Conservation (phyloP, 257 asterid genomes). For the Parsonsia alboflavescens region DNA sequence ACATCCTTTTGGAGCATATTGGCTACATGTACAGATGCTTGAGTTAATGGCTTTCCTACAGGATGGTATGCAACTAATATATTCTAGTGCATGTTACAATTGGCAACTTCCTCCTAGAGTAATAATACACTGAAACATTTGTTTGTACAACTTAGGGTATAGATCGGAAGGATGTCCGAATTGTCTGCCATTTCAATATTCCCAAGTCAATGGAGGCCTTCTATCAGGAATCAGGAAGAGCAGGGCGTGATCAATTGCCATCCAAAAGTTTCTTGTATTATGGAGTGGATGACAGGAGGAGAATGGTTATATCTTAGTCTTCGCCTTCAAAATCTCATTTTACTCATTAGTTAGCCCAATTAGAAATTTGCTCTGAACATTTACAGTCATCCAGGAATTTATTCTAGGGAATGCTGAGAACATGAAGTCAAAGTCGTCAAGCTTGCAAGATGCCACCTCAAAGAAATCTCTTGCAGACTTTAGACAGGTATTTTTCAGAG, state of each 20-base stretch:
- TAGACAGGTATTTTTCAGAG: conserved; percentile 39
- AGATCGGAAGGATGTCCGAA: conserved; percentile 89
- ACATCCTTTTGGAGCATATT: conserved; percentile 38
- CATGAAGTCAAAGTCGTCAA: conserved; percentile 52
- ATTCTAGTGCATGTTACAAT: conserved; percentile 6
- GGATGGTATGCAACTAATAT: conserved; percentile 69
- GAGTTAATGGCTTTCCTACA: conserved; percentile 48
- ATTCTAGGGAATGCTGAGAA: conserved; percentile 61
- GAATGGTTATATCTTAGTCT: conserved; percentile 52
- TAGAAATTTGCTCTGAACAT: conserved; percentile 11
- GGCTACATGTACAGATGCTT: conserved; percentile 30
- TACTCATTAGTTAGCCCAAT: not conserved
- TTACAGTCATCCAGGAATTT: conserved; percentile 53
- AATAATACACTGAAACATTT: conserved; percentile 11
- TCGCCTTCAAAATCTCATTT: not conserved
- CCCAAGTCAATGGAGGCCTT: conserved; percentile 97
- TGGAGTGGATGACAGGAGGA: conserved; percentile 81
- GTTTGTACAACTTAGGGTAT: conserved; percentile 54
- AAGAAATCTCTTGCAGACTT: conserved; percentile 68
- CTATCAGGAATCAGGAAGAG: conserved; percentile 99
- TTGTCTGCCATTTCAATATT: conserved; percentile 89
- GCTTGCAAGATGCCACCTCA: conserved; percentile 50
- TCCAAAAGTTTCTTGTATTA: conserved; percentile 84
- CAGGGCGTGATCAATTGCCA: conserved; percentile 97
- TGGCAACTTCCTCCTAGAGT: conserved; percentile 16